phyloP scores from a whole-genome alignment of 345 rosid genomes.

The Eucalyptus decipiens region DNA sequence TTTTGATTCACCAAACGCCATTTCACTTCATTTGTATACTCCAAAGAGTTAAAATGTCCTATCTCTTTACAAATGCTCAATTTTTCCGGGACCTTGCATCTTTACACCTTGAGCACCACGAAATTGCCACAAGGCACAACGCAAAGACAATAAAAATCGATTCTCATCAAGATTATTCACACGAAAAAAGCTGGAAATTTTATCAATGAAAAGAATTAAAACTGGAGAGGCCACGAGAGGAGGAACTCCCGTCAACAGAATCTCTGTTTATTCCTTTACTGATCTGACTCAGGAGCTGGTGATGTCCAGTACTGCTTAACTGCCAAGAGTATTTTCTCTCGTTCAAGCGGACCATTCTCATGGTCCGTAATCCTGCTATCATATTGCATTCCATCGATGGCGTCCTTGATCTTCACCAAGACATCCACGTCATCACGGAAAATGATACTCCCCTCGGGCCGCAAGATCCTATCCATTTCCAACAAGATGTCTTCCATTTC shows the following conservation, averaged over 20 bases:
- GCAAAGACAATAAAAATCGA: neutral
- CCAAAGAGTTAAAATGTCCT: neutral
- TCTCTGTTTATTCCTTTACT: neutral
- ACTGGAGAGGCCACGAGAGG: neutral
- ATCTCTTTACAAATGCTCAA: neutral
- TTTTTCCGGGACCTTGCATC: neutral
- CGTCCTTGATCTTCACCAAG: conserved; percentile 16
- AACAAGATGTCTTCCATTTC: conserved; percentile 17
- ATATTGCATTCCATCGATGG: conserved; percentile 22
- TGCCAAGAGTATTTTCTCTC: conserved; percentile 28
- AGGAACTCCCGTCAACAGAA: neutral
- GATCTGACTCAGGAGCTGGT: neutral
- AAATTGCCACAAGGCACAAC: neutral
- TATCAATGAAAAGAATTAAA: neutral
- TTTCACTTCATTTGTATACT: neutral
- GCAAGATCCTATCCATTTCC: conserved; percentile 39
- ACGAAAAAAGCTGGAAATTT: neutral
- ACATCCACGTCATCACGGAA: conserved; percentile 31
- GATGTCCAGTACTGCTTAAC: conserved; percentile 35
- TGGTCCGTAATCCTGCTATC: conserved; percentile 30
- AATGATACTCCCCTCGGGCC: conserved; percentile 34
- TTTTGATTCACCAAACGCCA: neutral
- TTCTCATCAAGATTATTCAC: neutral
- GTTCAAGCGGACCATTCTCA: conserved; percentile 34
- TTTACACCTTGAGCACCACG: neutral